A percentile compares a stretch with the other conserved stretches of the same genome.
These are phyloP conservation scores for Aspergillus awamori DNA, from an alignment of 2,329 filamentous ascomycete species.

Conservation along the genomic window DNA sequence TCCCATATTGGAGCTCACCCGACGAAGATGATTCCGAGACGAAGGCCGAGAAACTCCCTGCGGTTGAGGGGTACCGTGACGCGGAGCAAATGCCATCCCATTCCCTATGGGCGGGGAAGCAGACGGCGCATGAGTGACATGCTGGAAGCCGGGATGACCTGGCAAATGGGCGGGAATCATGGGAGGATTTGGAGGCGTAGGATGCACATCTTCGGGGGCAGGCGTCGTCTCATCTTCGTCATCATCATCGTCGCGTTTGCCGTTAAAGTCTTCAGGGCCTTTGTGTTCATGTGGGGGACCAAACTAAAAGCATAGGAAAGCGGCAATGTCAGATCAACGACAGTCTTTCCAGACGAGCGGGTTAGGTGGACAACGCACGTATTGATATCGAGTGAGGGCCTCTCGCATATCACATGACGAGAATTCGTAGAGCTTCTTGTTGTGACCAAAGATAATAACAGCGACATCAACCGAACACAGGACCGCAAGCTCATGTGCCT, in stretches of 20 bases:
- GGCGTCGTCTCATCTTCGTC: constrained; percentile 77
- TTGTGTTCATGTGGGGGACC: constrained; percentile 94
- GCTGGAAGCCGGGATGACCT: constrained; percentile 69
- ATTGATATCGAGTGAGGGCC: constrained; percentile 84
- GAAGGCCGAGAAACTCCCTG: constrained; percentile 73
- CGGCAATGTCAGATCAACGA: constrained; percentile 22
- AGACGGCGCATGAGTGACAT: constrained; percentile 82
- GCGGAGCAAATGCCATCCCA: constrained; percentile 69
- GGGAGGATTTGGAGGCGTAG: constrained; percentile 50
- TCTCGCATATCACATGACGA: constrained; percentile 93
- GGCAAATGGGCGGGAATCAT: constrained; percentile 74
- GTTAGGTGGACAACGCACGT: constrained; percentile 62
- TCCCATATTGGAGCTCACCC: constrained; percentile 73
- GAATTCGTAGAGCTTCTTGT: constrained; percentile 99
- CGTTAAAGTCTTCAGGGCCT: constrained; percentile 87
- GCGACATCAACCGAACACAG: constrained; percentile 98
- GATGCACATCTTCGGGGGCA: constrained; percentile 65
- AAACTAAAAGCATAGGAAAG: constrained; percentile 62
- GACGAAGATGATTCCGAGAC: constrained; percentile 77
- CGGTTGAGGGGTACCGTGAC: constrained; percentile 81
- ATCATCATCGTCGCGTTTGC: constrained; percentile 74
- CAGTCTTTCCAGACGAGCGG: neutral
- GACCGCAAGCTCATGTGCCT: constrained; percentile 96
- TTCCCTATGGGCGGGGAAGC: constrained; percentile 87
- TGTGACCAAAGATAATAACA: constrained; percentile 97